Conservation (phyloP, 768 basidiomycete genomes). For the Neoboletus brunneissimus region DNA sequence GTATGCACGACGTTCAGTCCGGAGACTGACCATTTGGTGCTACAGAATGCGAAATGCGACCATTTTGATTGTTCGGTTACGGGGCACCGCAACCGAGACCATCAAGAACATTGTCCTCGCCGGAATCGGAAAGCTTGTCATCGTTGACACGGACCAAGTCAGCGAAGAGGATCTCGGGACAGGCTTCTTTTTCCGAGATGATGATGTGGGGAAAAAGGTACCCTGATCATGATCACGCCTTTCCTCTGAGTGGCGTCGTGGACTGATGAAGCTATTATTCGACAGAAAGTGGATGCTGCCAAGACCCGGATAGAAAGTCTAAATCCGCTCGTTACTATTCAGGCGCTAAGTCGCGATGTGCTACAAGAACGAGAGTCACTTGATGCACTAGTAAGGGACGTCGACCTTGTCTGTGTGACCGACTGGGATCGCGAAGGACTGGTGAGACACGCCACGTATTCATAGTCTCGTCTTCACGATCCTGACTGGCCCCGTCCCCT, state of each 20-base stretch:
- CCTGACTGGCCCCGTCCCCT: conserved; percentile 9
- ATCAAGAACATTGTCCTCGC: conserved; percentile 98
- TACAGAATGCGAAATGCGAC: conserved; percentile 91
- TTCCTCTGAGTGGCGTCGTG: conserved; percentile 36
- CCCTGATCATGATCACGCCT: conserved; percentile 3
- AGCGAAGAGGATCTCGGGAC: conserved; percentile 83
- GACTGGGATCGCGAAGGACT: conserved; percentile 69
- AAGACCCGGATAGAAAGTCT: conserved; percentile 82
- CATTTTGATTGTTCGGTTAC: conserved; percentile 75
- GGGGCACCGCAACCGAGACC: conserved; percentile 85
- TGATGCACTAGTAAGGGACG: conserved; percentile 54
- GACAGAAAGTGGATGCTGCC: conserved; percentile 82
- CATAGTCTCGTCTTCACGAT: not conserved
- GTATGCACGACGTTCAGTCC: not conserved
- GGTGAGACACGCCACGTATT: conserved; percentile 45
- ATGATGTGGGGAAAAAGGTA: conserved; percentile 89
- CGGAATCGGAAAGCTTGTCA: conserved; percentile 86
- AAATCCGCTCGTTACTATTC: conserved; percentile 87
- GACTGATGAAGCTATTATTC: conserved; percentile 18
- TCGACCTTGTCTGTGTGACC: conserved; percentile 87
- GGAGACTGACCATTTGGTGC: conserved; percentile 5
- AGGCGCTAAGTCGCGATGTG: conserved; percentile 54
- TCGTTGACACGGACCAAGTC: conserved; percentile 78
- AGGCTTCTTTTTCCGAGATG: conserved; percentile 92
- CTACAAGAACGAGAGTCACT: conserved; percentile 51